Evolutionary conservation across 805 yeast genomes (phyloP).

Genomic region (Yamadazyma insecticola): DNA sequence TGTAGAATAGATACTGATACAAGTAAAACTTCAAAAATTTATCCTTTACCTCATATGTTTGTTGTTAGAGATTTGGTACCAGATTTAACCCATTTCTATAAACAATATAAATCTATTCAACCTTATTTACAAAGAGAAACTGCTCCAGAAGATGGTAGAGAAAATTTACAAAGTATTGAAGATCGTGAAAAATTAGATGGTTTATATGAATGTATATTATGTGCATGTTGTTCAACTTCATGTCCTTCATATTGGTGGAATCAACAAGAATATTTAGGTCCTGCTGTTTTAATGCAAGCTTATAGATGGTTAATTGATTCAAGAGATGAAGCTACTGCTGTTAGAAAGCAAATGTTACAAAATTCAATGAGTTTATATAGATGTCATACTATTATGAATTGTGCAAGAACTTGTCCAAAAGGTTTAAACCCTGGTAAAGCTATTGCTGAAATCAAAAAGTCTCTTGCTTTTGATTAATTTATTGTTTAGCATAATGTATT

Average conservation of each 20-base stretch:
- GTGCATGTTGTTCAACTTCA: slow-evolving; percentile 98
- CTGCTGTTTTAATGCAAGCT: slow-evolving; percentile 98
- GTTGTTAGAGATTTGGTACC: slow-evolving; percentile 97
- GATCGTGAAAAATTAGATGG: slow-evolving; percentile 98
- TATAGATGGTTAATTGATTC: slow-evolving; percentile 98
- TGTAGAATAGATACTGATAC: slow-evolving; percentile 86
- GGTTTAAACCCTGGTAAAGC: slow-evolving; percentile 98
- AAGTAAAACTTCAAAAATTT: slow-evolving; percentile 74
- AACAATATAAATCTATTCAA: slow-evolving; percentile 97
- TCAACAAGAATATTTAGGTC: slow-evolving; percentile 97
- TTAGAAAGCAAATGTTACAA: slow-evolving; percentile 85
- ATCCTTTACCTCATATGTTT: slow-evolving; percentile 97
- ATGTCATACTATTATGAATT: slow-evolving; percentile 99
- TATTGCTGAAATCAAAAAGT: slow-evolving; percentile 94
- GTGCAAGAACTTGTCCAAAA: slow-evolving; percentile 97
- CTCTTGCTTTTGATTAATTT: slow-evolving; percentile 77
- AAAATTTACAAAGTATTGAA: slow-evolving; percentile 82
- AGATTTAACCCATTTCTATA: slow-evolving; percentile 94
- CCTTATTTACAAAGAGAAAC: slow-evolving; percentile 87
- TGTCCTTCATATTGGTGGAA: slow-evolving; percentile 99
- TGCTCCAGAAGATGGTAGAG: slow-evolving; percentile 85
- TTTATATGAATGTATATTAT: slow-evolving; percentile 91
- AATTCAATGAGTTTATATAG: slow-evolving; percentile 97
- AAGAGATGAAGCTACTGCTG: slow-evolving; percentile 82
- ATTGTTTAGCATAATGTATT: too few species aligned